Conservation (phyloP, 1,139 yeast species). For the Zygoascus sp. region DNA sequence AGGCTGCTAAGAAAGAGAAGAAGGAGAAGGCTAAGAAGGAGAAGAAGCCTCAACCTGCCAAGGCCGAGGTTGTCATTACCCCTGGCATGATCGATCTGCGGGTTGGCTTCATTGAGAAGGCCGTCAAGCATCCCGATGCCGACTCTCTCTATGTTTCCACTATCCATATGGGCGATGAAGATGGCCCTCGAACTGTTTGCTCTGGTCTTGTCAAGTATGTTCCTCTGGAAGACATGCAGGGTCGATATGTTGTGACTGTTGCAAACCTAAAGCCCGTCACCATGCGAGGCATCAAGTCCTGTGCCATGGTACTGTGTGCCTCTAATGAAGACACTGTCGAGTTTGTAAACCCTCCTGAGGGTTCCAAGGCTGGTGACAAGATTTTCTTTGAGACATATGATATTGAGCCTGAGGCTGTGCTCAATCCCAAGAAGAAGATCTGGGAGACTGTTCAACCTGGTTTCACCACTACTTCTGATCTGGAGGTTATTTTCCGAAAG, state of each 20-base stretch:
- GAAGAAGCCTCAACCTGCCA: constrained; percentile 40
- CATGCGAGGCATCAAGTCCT: constrained; percentile 92
- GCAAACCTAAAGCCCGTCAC: constrained; percentile 87
- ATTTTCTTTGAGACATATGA: constrained; percentile 88
- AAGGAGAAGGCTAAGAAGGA: constrained; percentile 65
- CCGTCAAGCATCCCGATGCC: constrained; percentile 96
- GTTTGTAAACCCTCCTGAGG: constrained; percentile 91
- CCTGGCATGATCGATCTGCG: constrained; percentile 89
- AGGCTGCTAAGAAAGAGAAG: constrained; percentile 43
- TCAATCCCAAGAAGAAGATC: constrained; percentile 97
- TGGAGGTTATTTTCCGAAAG: constrained; percentile 75
- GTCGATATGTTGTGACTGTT: constrained; percentile 74
- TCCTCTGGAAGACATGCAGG: constrained; percentile 77
- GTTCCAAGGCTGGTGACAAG: constrained; percentile 95
- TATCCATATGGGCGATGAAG: constrained; percentile 92
- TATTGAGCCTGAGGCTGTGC: constrained; percentile 76
- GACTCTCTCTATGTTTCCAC: constrained; percentile 95
- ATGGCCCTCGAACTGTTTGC: constrained; percentile 97
- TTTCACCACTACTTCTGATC: constrained; percentile 71
- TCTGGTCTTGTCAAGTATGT: constrained; percentile 83
- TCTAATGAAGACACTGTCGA: constrained; percentile 64
- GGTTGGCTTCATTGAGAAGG: constrained; percentile 96
- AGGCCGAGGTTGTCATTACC: constrained; percentile 58
- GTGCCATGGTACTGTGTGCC: constrained; percentile 97
- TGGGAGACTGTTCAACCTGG: constrained; percentile 95